phyloP scores from a whole-genome alignment of 2,329 filamentous ascomycete species.

The Balansia obtecta region DNA sequence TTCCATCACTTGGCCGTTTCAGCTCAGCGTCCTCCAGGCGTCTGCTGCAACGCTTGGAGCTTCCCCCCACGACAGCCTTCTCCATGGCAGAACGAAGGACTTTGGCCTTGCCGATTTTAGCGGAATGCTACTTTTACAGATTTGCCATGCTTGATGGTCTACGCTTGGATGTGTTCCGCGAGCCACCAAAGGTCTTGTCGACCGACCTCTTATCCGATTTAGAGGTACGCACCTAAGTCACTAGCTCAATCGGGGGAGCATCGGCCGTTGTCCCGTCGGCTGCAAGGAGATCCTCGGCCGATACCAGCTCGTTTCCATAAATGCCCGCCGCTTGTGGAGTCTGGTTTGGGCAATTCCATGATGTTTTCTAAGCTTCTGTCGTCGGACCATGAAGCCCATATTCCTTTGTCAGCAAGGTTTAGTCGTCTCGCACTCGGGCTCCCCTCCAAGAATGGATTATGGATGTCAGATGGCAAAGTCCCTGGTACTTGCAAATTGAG shows the following conservation, averaged over 20 bases:
- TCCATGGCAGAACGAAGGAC: not conserved
- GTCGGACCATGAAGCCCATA: not conserved
- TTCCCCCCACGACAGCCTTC: not conserved
- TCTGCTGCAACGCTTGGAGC: not conserved
- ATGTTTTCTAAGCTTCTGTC: too few relatives aligned
- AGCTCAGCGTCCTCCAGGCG: not conserved
- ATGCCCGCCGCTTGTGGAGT: not conserved
- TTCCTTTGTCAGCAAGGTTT: not conserved
- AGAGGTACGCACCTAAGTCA: too few relatives aligned
- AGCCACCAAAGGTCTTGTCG: too few relatives aligned
- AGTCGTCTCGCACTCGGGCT: not conserved
- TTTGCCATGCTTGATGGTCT: too few relatives aligned
- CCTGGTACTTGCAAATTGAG: too few relatives aligned
- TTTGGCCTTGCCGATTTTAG: too few relatives aligned
- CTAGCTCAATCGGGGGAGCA: not conserved
- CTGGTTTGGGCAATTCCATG: not conserved
- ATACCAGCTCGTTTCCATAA: not conserved
- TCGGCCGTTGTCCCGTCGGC: not conserved
- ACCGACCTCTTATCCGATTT: too few relatives aligned
- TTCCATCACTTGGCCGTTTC: not conserved
- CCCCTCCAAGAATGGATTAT: not conserved
- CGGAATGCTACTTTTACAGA: too few relatives aligned
- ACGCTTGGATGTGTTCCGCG: too few relatives aligned
- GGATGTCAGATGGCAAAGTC: not conserved
- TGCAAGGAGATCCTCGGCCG: not conserved